Evolutionary conservation across 1,284 basidiomycete species (phyloP), one percentile per base, ranked within the genome.

Genomic region (Vanrija sp.): DNA sequence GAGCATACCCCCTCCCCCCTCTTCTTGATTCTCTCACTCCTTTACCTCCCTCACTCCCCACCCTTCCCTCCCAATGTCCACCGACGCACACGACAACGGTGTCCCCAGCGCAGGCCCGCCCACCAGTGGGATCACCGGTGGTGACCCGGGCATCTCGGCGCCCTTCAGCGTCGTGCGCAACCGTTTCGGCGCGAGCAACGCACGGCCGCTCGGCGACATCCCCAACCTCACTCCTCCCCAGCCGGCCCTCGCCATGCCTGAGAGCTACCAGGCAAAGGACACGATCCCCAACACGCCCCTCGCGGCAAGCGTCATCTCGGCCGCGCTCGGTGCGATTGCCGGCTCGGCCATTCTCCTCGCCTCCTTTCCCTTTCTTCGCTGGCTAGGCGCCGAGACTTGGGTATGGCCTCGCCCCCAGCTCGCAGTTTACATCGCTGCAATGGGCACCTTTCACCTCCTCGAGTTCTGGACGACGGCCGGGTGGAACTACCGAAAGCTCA

Each of bases 381-480:
- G 36, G 2, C 4, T 65, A 1, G 62, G 62, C 6, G 49, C 62
- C 14, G 62, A 59, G 5, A 72, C 73, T 35, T 86, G 84, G 60
- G 39, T 42, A 80, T 88, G 87, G 83, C 74, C 82, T 0, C 86
- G 84, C 19, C 84, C 84, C 47, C 87, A 88, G 69, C 78, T 95
- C 2, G 89, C 87, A 0, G 84, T 89, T 71, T 97, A 92, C 72
- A 60, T 88, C 38, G 83, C 85, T 23, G 80, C 85, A 1, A 90
- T 89, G 87, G 81, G 87, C 1, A 76, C 80, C 35, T 99, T 98
- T 71, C 96, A 99, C 69, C 87, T 93, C 83, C 84, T 84, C 37
- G 96, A 99, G 73, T 98, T 95, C 70, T 86, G 86, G 48, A 91
- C 95, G 7, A 98, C 96, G 4, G 93, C 94, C 1, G 88, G 89